Percentiles rank a stretch among this genome's conserved stretches.
phyloP scores from a whole-genome alignment of 169 alveolate species.

The Eimeria zaria region DNA sequence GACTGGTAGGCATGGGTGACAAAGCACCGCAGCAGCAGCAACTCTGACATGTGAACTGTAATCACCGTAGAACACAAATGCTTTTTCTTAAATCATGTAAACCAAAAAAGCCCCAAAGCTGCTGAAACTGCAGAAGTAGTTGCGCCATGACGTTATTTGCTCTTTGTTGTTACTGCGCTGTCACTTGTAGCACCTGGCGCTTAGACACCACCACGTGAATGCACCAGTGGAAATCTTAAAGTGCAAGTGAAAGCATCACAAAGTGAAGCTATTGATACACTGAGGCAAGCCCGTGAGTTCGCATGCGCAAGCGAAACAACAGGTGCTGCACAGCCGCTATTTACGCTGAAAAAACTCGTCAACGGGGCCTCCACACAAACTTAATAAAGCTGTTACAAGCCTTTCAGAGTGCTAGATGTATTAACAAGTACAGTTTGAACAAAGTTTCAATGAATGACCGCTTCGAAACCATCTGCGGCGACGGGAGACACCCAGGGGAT shows the following conservation, averaged over 20 bases:
- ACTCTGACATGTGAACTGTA: too few relatives aligned
- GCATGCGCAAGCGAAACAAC: neutral
- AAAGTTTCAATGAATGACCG: neutral
- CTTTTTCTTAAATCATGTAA: too few relatives aligned
- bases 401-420: neutral
- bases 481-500: neutral
- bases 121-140: neutral
- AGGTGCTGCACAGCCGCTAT: neutral
- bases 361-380: neutral
- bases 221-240: neutral
- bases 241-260: neutral
- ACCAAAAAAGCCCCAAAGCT: neutral
- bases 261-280: neutral
- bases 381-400: neutral
- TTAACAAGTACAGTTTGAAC: neutral
- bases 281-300: neutral
- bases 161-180: neutral
- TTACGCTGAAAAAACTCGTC: neutral
- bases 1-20: too few relatives aligned
- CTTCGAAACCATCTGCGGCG: neutral
- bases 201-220: neutral
- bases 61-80: too few relatives aligned
- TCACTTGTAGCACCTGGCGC: neutral
- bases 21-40: too few relatives aligned
- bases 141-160: too few relatives aligned